Base-by-base conservation (phyloP, 441 rosid genomes). In the Pelargonium exstipulatum region DNA sequence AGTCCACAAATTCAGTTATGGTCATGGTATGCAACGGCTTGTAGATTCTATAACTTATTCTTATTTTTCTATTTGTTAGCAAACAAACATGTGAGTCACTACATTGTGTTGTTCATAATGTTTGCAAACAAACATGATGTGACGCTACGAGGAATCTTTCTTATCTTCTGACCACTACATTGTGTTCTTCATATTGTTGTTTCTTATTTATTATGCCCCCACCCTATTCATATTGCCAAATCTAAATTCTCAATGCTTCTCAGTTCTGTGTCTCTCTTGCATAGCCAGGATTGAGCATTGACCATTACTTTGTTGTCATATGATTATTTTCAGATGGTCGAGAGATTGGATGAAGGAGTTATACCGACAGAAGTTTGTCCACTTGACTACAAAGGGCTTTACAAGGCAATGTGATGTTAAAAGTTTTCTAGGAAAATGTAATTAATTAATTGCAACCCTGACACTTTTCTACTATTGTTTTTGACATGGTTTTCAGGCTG, bases 271-370 rank as follows among this genome's bases (percentile, higher is more conserved):
- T 14, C 18, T 53, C 60, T 20, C 60, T 53, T 53, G 60, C 20
- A 14, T 53, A 53, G 22, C 60, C 60, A 48, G 53, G 0, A 14
- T 18, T 24, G 26, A 61, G 7, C 32, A 14, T 18, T 24, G 26
- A 61, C 9, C 32, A 26, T 32, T 29, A 24, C 17, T 6, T 68
- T 46, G 14, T 48, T 37, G 62, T 49, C 35, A 43, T 68, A 14
- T 74, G 60, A n/a, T 58, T 77, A 46, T 65, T 77, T 72, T 73
- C 89, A 94, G 97, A 88, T 94, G 99, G 97, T 91, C 40, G 92
- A 88, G 73, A 89, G 85, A 77, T 80, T 91, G 84, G 99, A 94
- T 80, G 97, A 88, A 77, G 99, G 96, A 80, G 83, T 80, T 58
- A 87, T 94, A 64, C 74, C 87, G 24, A 81, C 86, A 49, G 90